Evolutionary conservation across 192 early-diverging fungal species (phyloP).

Genomic region (Pecoramyces ruminantium): DNA sequence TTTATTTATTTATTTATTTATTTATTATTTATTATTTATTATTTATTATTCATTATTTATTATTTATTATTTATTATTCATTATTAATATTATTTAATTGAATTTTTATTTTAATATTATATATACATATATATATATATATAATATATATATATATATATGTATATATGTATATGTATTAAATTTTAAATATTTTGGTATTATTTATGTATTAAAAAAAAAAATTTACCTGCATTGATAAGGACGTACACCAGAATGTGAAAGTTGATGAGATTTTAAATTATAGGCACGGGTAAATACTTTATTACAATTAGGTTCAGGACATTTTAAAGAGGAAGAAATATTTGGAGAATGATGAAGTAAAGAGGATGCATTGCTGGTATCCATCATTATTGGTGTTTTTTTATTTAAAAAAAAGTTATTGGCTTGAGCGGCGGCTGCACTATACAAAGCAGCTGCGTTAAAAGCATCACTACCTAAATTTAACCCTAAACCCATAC

Average conservation of each 20-base stretch:
- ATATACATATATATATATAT: too few relatives aligned
- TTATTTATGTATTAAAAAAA: too few relatives aligned
- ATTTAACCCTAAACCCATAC: neutral
- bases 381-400: neutral
- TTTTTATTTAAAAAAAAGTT: neutral
- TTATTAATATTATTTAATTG: too few relatives aligned
- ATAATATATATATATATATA: too few relatives aligned
- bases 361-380: neutral
- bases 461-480: neutral
- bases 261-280: constrained; percentile 55
- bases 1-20: too few relatives aligned
- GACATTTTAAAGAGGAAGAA: neutral
- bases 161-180: too few relatives aligned
- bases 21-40: too few relatives aligned
- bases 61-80: too few relatives aligned
- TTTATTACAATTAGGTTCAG: constrained; percentile 31
- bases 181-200: too few relatives aligned
- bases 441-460: neutral
- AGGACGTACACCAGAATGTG: constrained; percentile 27
- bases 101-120: too few relatives aligned
- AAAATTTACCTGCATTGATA: constrained; percentile 11
- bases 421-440: neutral
- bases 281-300: constrained; percentile 68
- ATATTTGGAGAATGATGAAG: neutral
- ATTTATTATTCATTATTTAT: too few relatives aligned